Evolutionary conservation across 345 rosid species (phyloP).

Genomic region (Dimocarpus longan): DNA sequence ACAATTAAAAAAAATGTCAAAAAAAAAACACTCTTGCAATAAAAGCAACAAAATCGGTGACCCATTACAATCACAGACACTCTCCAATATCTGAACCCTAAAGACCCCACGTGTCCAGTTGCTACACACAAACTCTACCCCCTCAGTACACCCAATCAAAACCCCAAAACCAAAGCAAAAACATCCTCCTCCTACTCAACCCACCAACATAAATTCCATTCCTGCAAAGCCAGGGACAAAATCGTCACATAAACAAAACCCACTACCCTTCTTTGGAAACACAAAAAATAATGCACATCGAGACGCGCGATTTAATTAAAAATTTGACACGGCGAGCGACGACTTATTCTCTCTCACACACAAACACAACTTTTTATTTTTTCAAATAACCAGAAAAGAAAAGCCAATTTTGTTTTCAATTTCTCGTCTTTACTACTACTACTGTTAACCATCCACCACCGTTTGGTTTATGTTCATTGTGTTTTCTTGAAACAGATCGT

Average conservation of each 20-base stretch:
- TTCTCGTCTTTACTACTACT: no score
- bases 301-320: conserved; percentile 20
- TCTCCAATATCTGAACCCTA: background rate
- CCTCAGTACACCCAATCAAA: background rate
- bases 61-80: background rate
- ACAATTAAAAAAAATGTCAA: background rate
- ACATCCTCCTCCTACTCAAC: background rate
- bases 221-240: background rate
- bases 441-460: no score
- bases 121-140: background rate
- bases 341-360: background rate
- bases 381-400: background rate
- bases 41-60: background rate
- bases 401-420: background rate
- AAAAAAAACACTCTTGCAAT: background rate
- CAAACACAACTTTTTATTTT: no score
- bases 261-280: conserved; percentile 16
- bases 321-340: conserved; percentile 19
- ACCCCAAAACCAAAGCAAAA: background rate
- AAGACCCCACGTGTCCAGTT: conserved; percentile 23
- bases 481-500: conserved; percentile 9
- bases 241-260: background rate
- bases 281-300: background rate
- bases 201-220: conserved; percentile 13
- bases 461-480: no score